Evolutionary conservation across 2,329 filamentous ascomycete genomes (phyloP), one percentile per base, ranked within the genome.

Genomic region (Tetracladium maxilliforme): DNA sequence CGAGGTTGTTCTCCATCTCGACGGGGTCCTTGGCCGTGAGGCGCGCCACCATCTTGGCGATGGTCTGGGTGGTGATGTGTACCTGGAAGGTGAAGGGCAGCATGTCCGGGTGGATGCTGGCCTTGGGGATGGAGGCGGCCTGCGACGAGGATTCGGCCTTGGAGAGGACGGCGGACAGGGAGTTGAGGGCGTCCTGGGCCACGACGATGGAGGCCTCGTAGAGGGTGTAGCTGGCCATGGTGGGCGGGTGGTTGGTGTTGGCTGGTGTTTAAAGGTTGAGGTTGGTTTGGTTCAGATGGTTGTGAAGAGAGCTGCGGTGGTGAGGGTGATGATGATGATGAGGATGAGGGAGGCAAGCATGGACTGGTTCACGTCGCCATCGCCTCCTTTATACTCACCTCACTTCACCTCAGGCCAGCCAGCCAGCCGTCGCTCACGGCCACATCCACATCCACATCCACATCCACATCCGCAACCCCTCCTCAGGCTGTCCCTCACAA

Each of bases 211-310:
- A 40, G 22, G 38, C 36, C 32, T 43, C 41, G 33, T 45, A 43
- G 25, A 39, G 24, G 10, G 38, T 36, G 33, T 39, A 25, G 25
- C n/a, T n/a, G n/a, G n/a, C 18, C 32, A 34, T 34, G 22, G 25
- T 30, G 26, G 21, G 19, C 55, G 52, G 9, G 51, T 54, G 33
- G 69, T 64, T 27, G n/a, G n/a, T n/a, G n/a, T n/a, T n/a, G n/a
- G n/a, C n/a, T n/a, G n/a, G n/a, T n/a, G n/a, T n/a, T n/a, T n/a
- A n/a, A n/a, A n/a, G n/a, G n/a, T n/a, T n/a, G n/a, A n/a, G n/a
- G n/a, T n/a, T n/a, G n/a, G n/a, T n/a, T n/a, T n/a, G n/a, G n/a
- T n/a, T n/a, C n/a, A n/a, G n/a, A n/a, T n/a, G n/a, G n/a, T n/a
- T n/a, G n/a, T n/a, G n/a, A n/a, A n/a, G n/a, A n/a, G n/a, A n/a